These are phyloP conservation scores for Sorghum bicolor DNA, from an alignment of 176 grass and related monocot species.

Conservation along the genomic window DNA sequence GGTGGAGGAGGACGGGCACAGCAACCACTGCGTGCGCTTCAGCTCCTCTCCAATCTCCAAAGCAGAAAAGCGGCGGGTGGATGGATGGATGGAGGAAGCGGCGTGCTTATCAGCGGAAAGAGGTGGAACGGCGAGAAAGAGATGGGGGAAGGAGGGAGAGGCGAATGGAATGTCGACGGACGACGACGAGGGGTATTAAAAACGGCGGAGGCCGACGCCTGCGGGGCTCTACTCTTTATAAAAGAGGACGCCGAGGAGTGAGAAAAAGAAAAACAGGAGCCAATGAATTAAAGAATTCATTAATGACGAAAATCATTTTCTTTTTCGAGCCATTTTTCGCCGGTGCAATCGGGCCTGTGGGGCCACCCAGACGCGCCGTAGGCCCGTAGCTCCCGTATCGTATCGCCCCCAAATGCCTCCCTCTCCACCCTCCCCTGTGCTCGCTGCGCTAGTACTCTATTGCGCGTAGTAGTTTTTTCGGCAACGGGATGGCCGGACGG, in stretches of 20 bases:
- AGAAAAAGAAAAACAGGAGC: neutral
- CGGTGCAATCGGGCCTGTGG: neutral
- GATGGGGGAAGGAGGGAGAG: neutral
- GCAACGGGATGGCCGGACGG: neutral
- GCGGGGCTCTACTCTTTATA: neutral
- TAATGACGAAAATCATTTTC: slow-evolving; percentile 13
- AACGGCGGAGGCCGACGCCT: neutral
- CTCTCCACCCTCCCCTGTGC: neutral
- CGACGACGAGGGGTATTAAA: neutral
- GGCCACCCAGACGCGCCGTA: neutral
- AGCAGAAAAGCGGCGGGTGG: neutral
- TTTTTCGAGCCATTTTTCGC: neutral
- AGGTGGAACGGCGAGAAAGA: slow-evolving; percentile 16
- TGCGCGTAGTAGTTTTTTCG: neutral
- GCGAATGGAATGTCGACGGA: slow-evolving; percentile 18
- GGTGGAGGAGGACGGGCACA: neutral
- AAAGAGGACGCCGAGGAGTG: slow-evolving; percentile 22
- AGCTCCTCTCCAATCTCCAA: neutral
- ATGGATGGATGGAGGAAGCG: neutral
- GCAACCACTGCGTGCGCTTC: neutral
- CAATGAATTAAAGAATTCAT: neutral
- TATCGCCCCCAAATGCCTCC: slow-evolving; percentile 5
- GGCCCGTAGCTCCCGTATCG: neutral
- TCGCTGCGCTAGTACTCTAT: neutral
- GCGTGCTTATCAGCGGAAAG: slow-evolving; percentile 27